Base-by-base conservation (phyloP, 2,329 filamentous ascomycete genomes). In the Diaporthe citriasiana region DNA sequence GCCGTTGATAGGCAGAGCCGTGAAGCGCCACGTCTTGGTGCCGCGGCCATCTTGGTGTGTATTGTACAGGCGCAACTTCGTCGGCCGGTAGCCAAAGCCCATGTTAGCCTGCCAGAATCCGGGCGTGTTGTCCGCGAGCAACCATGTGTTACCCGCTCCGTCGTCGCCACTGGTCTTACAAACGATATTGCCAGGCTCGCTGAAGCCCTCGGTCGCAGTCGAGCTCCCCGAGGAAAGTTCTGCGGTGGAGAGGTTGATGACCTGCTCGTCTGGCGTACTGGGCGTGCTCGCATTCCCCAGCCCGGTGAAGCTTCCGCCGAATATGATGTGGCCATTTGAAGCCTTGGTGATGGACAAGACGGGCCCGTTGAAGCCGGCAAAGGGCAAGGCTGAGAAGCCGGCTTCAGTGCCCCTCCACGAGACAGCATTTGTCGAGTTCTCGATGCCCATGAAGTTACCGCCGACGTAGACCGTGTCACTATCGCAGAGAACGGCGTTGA, bases 361-460 rank as follows among this genome's bases (percentile, higher is more conserved):
- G 2, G 94, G 94, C 35, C 95, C 95, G 83, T 98, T 98, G 84
- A 99, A 97, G 30, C 97, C 97, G 53, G 92, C 91, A 85, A 99
- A 99, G 3, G 96, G 93, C 73, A 99, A 85, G 79, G 94, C 93
- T 27, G 89, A 89, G 93, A 94, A 98, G 65, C 90, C 91, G 40
- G 90, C 85, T 13, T 86, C 89, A 35, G 87, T 87, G 33, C 89
- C 87, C 94, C 95, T 87, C 95, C 95, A 98, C 17, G 93, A 90
- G 78, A 98, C 93, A 8, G 96, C 97, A 82, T 99, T 98, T 35
- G 93, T 94, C 9, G 95, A 97, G 33, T 75, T 75, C 80, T 97
- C 94, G 50, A 86, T 89, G 55, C 91, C 92, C 72, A 89, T 91
- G 81, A 99, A 98, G 75, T 91, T 93, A 38, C 97, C 97, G 74